Evolutionary conservation across 2,329 filamentous ascomycete genomes (phyloP).

Genomic region (Coniochaeta pulveracea): DNA sequence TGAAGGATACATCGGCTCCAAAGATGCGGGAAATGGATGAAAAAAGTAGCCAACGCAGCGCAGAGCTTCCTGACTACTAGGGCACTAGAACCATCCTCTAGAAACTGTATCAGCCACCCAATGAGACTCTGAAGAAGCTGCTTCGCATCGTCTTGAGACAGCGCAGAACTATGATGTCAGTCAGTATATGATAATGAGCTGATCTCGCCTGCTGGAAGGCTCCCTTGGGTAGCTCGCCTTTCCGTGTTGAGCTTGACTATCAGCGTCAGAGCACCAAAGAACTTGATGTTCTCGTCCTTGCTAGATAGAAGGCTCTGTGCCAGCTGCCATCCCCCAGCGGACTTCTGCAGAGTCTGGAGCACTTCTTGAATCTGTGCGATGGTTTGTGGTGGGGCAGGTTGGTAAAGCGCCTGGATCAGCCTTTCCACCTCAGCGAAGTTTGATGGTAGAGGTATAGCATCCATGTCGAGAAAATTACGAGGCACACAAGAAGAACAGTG

Average conservation of each 20-base stretch:
- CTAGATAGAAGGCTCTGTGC: slow-evolving; percentile 64
- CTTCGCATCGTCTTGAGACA: slow-evolving; percentile 45
- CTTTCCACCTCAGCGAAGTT: slow-evolving; percentile 22
- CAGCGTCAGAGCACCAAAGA: slow-evolving; percentile 87
- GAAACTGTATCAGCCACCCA: slow-evolving; percentile 47
- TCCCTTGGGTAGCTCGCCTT: no score
- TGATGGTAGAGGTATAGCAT: slow-evolving; percentile 18
- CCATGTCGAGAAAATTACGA: slow-evolving; percentile 12
- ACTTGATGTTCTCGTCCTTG: slow-evolving; percentile 56
- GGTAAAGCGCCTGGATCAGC: slow-evolving; percentile 42
- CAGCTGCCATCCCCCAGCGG: slow-evolving; percentile 74
- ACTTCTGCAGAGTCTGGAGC: slow-evolving; percentile 68
- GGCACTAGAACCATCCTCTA: slow-evolving; percentile 37
- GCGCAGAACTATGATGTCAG: slow-evolving; percentile 24
- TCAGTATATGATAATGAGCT: no score
- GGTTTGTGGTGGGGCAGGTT: slow-evolving; percentile 34
- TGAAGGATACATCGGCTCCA: slow-evolving; percentile 59
- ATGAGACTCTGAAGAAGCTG: slow-evolving; percentile 50
- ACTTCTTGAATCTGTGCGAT: slow-evolving; percentile 53
- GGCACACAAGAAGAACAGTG: no score
- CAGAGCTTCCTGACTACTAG: slow-evolving; percentile 65
- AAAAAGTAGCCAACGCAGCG: slow-evolving; percentile 66
- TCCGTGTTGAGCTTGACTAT: slow-evolving; percentile 93
- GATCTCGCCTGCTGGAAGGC: no score
- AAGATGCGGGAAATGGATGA: slow-evolving; percentile 54